A percentile compares a stretch with the other conserved stretches of the same genome.
Evolutionary conservation across 1,284 basidiomycete genomes (phyloP).

Genomic region (Ceratobasidium sp.): DNA sequence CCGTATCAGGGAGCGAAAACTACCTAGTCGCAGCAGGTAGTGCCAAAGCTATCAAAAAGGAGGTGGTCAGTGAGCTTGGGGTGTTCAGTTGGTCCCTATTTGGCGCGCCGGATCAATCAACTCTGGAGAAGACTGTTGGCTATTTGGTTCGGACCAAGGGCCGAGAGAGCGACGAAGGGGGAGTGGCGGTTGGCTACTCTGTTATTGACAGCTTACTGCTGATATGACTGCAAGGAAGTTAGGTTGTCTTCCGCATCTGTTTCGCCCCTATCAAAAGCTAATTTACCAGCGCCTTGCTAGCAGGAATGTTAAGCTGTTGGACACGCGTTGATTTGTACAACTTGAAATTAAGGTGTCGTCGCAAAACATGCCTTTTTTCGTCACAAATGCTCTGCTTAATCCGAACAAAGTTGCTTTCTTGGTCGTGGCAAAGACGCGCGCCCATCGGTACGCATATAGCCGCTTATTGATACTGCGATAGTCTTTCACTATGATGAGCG

Average conservation of each 20-base stretch:
- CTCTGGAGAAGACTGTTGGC: slow-evolving; percentile 77
- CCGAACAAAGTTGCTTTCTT: neutral
- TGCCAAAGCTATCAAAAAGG: slow-evolving; percentile 65
- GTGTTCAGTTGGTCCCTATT: slow-evolving; percentile 93
- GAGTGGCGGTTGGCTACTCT: slow-evolving; percentile 92
- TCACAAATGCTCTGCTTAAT: neutral
- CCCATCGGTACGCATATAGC: neutral
- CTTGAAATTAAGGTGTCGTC: too few relatives aligned
- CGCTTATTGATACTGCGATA: neutral
- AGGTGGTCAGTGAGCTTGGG: slow-evolving; percentile 92
- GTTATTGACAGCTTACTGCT: slow-evolving; percentile 88
- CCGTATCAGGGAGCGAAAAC: slow-evolving; percentile 70
- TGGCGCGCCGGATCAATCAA: slow-evolving; percentile 58
- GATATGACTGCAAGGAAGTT: slow-evolving; percentile 58
- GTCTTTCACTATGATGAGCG: neutral
- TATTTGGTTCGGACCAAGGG: slow-evolving; percentile 95
- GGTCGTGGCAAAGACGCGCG: neutral
- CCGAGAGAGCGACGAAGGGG: slow-evolving; percentile 93
- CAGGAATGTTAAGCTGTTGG: too few relatives aligned
- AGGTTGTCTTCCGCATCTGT: neutral
- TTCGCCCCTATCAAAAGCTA: neutral
- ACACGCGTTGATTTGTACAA: too few relatives aligned
- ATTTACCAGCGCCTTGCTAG: neutral
- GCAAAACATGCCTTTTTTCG: too few relatives aligned
- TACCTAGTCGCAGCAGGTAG: slow-evolving; percentile 78